Conservation (phyloP, 805 yeast genomes). For the Clavispora phyllophila region DNA sequence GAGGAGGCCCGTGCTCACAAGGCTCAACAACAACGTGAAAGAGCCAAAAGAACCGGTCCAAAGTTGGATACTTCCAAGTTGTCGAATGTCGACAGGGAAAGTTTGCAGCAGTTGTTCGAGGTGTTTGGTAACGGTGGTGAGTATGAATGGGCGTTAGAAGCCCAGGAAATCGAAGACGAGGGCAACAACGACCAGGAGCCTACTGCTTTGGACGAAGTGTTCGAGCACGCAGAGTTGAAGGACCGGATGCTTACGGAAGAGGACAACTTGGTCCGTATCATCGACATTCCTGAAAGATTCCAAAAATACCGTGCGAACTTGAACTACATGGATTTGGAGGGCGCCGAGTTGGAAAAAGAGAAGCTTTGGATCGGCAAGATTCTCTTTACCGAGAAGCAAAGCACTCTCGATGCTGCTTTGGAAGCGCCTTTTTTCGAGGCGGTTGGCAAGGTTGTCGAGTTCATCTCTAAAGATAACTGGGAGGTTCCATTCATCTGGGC, state of each 20-base stretch:
- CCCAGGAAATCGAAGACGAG: constrained; percentile 63
- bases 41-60: constrained; percentile 31
- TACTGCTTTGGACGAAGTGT: constrained; percentile 76
- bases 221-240: constrained; percentile 89
- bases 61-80: constrained; percentile 54
- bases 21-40: constrained; percentile 28
- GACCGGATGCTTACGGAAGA: constrained; percentile 88
- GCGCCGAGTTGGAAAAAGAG: constrained; percentile 65
- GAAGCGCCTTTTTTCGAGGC: constrained; percentile 59
- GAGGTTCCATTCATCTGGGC: constrained; percentile 97
- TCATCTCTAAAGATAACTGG: constrained; percentile 66
- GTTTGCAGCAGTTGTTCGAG: constrained; percentile 87
- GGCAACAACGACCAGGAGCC: constrained; percentile 51
- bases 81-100: constrained; percentile 76
- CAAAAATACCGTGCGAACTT: constrained; percentile 71
- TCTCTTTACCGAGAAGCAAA: constrained; percentile 52
- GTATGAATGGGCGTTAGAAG: constrained; percentile 96
- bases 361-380: constrained; percentile 75
- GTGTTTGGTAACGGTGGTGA: constrained; percentile 97
- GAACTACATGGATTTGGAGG: constrained; percentile 61
- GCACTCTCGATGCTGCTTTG: constrained; percentile 34
- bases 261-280: constrained; percentile 77
- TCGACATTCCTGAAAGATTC: constrained; percentile 89
- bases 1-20: constrained; percentile 39
- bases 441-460: constrained; percentile 66